Conservation (phyloP, 169 alveolate genomes). For the Plasmodium fragile region DNA sequence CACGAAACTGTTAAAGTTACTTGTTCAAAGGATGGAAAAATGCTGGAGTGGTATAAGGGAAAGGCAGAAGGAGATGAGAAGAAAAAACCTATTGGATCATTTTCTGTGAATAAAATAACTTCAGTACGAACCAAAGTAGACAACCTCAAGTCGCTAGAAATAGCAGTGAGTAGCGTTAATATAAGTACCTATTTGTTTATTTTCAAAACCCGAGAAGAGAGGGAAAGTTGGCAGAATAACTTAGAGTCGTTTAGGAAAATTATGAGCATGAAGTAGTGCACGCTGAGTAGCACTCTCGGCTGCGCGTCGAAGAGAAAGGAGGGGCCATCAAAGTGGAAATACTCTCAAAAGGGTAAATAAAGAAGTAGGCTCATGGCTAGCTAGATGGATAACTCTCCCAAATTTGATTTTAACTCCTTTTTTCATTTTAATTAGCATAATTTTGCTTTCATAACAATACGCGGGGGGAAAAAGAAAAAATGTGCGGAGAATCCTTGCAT, state of each 20-base stretch:
- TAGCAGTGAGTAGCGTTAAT: slow-evolving; percentile 78
- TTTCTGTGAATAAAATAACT: slow-evolving; percentile 77
- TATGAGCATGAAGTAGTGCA: slow-evolving; percentile 57
- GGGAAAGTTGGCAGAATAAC: slow-evolving; percentile 85
- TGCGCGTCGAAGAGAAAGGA: background rate
- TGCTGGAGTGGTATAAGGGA: slow-evolving; percentile 82
- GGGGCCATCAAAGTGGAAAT: background rate
- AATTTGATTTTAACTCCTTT: background rate
- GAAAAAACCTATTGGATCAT: slow-evolving; percentile 79
- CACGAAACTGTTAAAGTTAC: slow-evolving; percentile 84
- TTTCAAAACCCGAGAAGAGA: slow-evolving; percentile 83
- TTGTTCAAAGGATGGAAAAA: slow-evolving; percentile 83
- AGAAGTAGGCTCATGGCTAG: background rate
- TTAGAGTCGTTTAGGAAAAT: slow-evolving; percentile 80
- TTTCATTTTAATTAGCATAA: background rate
- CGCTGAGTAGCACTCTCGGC: slow-evolving; percentile 23
- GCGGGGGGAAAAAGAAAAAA: background rate
- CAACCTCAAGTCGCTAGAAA: slow-evolving; percentile 80
- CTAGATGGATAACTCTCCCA: background rate
- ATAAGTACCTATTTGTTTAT: slow-evolving; percentile 77
- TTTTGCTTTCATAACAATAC: background rate
- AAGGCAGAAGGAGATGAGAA: slow-evolving; percentile 80
- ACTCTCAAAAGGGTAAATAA: background rate
- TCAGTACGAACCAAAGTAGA: slow-evolving; percentile 83
- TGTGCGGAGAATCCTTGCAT: background rate